Evolutionary conservation across 1,139 yeast species (phyloP).

Genomic region (Geotrichum fermentans): DNA sequence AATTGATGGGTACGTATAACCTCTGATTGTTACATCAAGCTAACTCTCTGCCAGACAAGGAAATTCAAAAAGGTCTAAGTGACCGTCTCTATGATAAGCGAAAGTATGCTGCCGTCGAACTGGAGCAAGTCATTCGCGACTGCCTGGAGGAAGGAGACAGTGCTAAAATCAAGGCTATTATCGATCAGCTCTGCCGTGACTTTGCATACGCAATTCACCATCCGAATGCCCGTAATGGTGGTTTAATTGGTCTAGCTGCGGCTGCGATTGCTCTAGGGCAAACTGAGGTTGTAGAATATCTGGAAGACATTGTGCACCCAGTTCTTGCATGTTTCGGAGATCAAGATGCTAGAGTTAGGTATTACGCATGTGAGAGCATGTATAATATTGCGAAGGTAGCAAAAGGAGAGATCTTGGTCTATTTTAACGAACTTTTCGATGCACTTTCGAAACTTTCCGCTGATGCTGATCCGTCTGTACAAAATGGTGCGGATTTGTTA

Average conservation of each 20-base stretch:
- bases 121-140: constrained; percentile 74
- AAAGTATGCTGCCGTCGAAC: constrained; percentile 86
- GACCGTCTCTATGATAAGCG: constrained; percentile 92
- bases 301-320: constrained; percentile 86
- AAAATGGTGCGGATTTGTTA: constrained; percentile 91
- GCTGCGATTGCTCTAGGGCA: constrained; percentile 74
- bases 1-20: too few species aligned
- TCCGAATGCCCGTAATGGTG: constrained; percentile 72
- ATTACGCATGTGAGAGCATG: constrained; percentile 93
- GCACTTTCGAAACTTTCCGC: constrained; percentile 84
- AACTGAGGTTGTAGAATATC: constrained; percentile 61
- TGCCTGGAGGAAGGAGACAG: constrained; percentile 59
- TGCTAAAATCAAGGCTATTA: constrained; percentile 61
- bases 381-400: constrained; percentile 97
- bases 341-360: constrained; percentile 92
- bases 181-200: constrained; percentile 62
- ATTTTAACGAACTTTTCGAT: constrained; percentile 92
- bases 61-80: constrained; percentile 74
- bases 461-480: constrained; percentile 86
- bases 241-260: constrained; percentile 71
- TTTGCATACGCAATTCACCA: constrained; percentile 74
- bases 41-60: too few species aligned
- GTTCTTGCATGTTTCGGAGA: constrained; percentile 95
- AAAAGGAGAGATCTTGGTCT: constrained; percentile 84
- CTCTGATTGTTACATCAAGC: too few species aligned